Conservation (phyloP, 2,329 filamentous ascomycete genomes). For the Phoma sp. region DNA sequence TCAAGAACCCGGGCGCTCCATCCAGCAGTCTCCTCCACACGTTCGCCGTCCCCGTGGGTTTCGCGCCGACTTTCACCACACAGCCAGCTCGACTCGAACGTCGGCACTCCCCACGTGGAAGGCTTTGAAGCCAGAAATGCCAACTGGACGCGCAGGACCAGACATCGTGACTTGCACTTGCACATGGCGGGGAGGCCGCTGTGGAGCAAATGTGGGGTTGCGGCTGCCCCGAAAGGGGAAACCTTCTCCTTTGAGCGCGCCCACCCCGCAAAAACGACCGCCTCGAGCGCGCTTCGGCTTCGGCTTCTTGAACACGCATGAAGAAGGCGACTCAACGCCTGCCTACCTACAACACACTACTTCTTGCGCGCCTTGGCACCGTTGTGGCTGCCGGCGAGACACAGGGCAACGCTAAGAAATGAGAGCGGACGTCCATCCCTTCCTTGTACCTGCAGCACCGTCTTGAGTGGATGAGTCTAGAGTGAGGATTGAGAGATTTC, state of each 20-base stretch:
- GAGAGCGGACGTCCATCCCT: neutral
- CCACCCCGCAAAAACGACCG: constrained; percentile 8
- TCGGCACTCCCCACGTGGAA: constrained; percentile 1
- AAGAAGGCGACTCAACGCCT: constrained; percentile 4
- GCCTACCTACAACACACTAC: too few species aligned
- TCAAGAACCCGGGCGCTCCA: constrained; percentile 3
- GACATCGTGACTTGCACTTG: constrained; percentile 18
- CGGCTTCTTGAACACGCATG: neutral
- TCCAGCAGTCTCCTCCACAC: constrained; percentile 4
- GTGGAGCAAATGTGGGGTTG: constrained; percentile 23
- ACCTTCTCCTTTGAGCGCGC: constrained; percentile 25
- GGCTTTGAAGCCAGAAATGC: constrained; percentile 3
- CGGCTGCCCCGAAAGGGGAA: constrained; percentile 26
- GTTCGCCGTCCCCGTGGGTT: neutral
- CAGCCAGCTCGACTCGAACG: neutral
- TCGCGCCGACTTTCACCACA: constrained; percentile 3
- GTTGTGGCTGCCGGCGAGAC: neutral
- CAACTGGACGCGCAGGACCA: constrained; percentile 4
- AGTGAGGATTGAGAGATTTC: neutral
- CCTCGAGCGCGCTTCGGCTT: constrained; percentile 3
- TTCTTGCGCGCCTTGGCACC: neutral
- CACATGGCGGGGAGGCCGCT: constrained; percentile 9
- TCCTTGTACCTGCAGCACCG: neutral
- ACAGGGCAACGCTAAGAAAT: neutral
- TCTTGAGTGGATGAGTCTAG: neutral